Evolutionary conservation across 192 early-diverging fungal genomes (phyloP).

Genomic region (Chytriomyces confervae): DNA sequence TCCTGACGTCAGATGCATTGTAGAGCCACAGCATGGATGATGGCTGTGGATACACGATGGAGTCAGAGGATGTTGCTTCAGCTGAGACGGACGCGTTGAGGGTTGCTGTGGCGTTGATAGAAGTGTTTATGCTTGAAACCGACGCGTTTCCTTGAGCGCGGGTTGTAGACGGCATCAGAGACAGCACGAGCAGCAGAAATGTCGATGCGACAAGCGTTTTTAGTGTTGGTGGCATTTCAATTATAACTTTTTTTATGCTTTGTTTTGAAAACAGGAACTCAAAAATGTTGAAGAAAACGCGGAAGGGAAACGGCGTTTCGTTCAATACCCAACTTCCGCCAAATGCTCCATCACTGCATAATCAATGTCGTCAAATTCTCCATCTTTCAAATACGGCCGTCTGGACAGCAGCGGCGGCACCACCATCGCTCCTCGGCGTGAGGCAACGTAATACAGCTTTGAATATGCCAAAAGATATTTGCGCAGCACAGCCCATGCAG

Average conservation of each 20-base stretch:
- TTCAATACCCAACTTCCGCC: conserved; percentile 50
- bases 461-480: conserved; percentile 54
- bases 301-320: neutral
- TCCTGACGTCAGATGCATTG: neutral
- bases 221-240: too few relatives aligned
- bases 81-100: too few relatives aligned
- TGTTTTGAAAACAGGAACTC: neutral
- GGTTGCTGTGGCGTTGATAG: neutral
- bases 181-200: neutral
- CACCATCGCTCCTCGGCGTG: conserved; percentile 50
- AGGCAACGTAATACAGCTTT: conserved; percentile 53
- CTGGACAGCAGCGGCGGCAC: conserved; percentile 48
- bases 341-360: conserved; percentile 56
- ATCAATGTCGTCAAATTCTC: conserved; percentile 60
- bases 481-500: conserved; percentile 53
- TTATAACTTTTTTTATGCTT: neutral
- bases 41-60: neutral
- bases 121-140: neutral
- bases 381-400: conserved; percentile 48
- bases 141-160: neutral
- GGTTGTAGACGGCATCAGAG: neutral
- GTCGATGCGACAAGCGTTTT: too few relatives aligned
- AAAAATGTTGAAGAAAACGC: neutral
- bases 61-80: too few relatives aligned
- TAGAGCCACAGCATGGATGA: conserved; percentile 3